Evolutionary conservation across 192 early-diverging fungal species (phyloP), one percentile per base, ranked within the genome.

Genomic region (Coemansia sp.): DNA sequence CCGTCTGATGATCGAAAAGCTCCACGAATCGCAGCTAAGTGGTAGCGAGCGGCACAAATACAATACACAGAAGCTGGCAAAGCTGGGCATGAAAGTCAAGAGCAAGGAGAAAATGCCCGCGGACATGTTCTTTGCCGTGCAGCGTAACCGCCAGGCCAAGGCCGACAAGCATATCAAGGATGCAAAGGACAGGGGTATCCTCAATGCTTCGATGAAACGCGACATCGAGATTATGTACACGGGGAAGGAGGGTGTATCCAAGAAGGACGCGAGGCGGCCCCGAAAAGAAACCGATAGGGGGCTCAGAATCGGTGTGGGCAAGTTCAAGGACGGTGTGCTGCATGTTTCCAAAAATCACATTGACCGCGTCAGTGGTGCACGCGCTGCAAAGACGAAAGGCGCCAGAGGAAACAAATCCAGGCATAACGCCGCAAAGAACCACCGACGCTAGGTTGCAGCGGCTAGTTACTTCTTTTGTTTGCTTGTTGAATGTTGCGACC

Each of bases 31-130:
- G 33, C 79, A 81, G 67, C 71, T 81, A 5, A 43, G 66, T 0
- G 79, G 79, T 35, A 46, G 59, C 26, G 79, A 81, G 15, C 79
- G 79, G 14, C 79, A 73, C 61, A 73, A 69, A 33, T 48, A 76
- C 71, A 81, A 81, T 30, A 56, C 73, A 3, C 52, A 72, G 34
- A 76, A 81, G 60, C 74, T 81, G 6, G 64, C 58, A 8, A 48
- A 55, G 5, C 71, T 81, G 30, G 79, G 79, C 0, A 76, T 81
- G 79, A 81, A 81, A 49, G 41, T 76, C 20, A 70, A 73, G 49
- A 62, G 51, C 16, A 81, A 76, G 62, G 67, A 63, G 6, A 76
- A 76, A 48, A 67, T 81, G 70, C 75, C 79, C 0, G 67, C 70
- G 0, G 55, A 81, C 30, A 61, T 68, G 57, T 76, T 52, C 8